Conservation (phyloP, 2,329 filamentous ascomycete genomes). For the Fusarium duplospermum region DNA sequence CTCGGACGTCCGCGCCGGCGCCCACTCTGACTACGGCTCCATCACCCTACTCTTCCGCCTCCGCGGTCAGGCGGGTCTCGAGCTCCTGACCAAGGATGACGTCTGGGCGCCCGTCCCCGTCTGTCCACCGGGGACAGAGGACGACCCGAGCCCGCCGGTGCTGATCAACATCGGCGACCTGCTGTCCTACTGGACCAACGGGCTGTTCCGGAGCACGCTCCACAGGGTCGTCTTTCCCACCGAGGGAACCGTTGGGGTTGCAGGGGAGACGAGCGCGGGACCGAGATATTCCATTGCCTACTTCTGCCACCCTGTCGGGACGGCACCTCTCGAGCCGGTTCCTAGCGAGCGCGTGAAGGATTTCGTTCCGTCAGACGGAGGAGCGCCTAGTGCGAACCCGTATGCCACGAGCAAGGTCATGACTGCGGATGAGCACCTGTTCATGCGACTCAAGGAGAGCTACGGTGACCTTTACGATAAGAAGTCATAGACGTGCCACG, state of each 20-base stretch:
- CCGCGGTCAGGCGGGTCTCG: constrained; percentile 84
- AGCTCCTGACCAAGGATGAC: constrained; percentile 74
- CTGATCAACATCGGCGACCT: constrained; percentile 80
- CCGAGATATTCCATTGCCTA: constrained; percentile 75
- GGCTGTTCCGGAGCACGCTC: constrained; percentile 86
- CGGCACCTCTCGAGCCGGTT: constrained; percentile 65
- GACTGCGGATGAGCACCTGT: constrained; percentile 73
- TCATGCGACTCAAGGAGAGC: constrained; percentile 69
- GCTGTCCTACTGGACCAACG: constrained; percentile 89
- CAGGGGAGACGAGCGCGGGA: constrained; percentile 61
- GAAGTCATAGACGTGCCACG: constrained; percentile 38
- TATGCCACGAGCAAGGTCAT: constrained; percentile 66
- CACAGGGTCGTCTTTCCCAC: constrained; percentile 83
- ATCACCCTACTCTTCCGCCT: constrained; percentile 86
- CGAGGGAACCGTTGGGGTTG: constrained; percentile 37
- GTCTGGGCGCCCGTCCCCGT: constrained; percentile 75
- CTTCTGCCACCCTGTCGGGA: constrained; percentile 73
- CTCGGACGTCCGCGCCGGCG: constrained; percentile 84
- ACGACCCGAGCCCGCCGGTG: constrained; percentile 75
- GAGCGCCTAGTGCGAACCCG: constrained; percentile 54
- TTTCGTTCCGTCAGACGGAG: constrained; percentile 50
- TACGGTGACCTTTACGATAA: constrained; percentile 67
- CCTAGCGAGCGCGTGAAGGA: constrained; percentile 68
- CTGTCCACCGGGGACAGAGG: constrained; percentile 68
- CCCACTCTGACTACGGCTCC: constrained; percentile 88